Evolutionary conservation across 495 filamentous ascomycete genomes (phyloP).

Genomic region (Rhypophila decipiens): DNA sequence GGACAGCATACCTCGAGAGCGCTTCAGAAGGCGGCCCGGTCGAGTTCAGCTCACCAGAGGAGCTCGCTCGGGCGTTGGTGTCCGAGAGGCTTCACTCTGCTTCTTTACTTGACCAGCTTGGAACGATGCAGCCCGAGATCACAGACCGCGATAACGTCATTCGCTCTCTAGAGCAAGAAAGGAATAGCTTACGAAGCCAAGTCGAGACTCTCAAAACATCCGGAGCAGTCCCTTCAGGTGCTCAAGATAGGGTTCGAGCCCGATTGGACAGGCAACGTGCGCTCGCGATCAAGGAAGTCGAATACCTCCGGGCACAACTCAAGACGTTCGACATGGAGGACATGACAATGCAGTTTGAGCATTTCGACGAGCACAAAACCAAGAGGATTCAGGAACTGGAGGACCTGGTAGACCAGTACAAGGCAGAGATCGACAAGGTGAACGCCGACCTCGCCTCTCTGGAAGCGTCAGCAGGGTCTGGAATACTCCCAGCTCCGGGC

Average conservation of each 20-base stretch:
- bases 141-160: conserved; percentile 74
- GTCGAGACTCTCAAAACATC: conserved; percentile 60
- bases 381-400: conserved; percentile 78
- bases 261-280: conserved; percentile 72
- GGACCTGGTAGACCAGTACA: conserved; percentile 78
- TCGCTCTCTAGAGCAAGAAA: conserved; percentile 63
- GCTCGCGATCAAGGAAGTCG: conserved; percentile 83
- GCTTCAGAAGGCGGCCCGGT: conserved; percentile 49
- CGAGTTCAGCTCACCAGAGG: conserved; percentile 83
- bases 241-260: conserved; percentile 58
- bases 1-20: conserved; percentile 78
- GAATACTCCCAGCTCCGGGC: conserved; percentile 29
- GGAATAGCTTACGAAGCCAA: conserved; percentile 51
- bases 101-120: conserved; percentile 68
- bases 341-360: conserved; percentile 70
- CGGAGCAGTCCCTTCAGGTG: conserved; percentile 12
- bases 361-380: conserved; percentile 67
- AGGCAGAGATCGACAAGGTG: conserved; percentile 69
- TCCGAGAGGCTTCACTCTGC: conserved; percentile 73
- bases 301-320: conserved; percentile 86
- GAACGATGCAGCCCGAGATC: conserved; percentile 71
- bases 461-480: conserved; percentile 34
- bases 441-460: conserved; percentile 63
- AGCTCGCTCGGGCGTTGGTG: conserved; percentile 77
- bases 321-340: conserved; percentile 90